Percentiles rank a stretch among this genome's conserved stretches.
Evolutionary conservation across 139 green algal species (phyloP).

Genomic region (Marvania coccoides): DNA sequence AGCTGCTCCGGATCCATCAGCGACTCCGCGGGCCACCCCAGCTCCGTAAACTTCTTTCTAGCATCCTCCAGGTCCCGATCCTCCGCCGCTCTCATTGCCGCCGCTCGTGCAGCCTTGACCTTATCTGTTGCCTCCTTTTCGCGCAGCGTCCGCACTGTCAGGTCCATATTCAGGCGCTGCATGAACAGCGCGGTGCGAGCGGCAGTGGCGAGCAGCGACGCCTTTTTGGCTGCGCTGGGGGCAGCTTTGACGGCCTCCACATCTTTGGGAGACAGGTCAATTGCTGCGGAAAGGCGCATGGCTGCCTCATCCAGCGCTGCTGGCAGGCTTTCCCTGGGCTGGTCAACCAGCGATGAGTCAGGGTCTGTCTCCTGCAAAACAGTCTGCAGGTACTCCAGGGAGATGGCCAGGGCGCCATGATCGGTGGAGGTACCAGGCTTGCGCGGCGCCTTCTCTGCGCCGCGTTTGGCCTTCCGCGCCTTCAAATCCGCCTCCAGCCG

Average conservation of each 20-base stretch:
- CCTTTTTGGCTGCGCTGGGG: neutral
- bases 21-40: neutral
- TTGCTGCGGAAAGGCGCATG: neutral
- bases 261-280: neutral
- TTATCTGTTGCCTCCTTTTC: neutral
- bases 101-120: neutral
- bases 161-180: neutral
- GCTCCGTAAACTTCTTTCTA: neutral
- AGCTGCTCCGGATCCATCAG: neutral
- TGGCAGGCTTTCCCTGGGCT: too few species aligned
- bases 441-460: too few species aligned
- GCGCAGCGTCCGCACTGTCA: neutral
- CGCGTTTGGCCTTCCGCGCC: too few species aligned
- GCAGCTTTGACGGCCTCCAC: neutral
- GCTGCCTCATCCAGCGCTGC: neutral
- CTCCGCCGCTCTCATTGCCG: neutral
- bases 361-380: too few species aligned
- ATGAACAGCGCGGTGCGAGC: neutral
- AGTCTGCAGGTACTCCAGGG: too few species aligned
- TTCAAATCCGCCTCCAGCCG: too few species aligned
- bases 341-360: too few species aligned
- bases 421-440: too few species aligned
- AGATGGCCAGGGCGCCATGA: too few species aligned
- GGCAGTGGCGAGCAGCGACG: neutral
- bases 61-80: neutral